Percentiles rank a stretch among this genome's conserved stretches.
Evolutionary conservation across 169 alveolate genomes (phyloP).

Genomic region (Plasmodium gonderi): DNA sequence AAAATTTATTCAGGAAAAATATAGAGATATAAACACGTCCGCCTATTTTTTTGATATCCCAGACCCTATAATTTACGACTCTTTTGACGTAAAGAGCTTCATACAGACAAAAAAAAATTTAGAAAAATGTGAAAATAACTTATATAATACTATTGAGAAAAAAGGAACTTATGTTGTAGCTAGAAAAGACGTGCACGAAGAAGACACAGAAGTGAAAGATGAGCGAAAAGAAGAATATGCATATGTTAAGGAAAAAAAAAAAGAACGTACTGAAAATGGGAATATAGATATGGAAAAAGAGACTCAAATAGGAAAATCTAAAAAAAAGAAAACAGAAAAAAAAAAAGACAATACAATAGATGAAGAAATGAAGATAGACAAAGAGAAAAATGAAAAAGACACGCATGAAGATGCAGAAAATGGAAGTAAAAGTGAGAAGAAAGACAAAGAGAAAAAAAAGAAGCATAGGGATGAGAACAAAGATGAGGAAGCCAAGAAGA

Average conservation of each 20-base stretch:
- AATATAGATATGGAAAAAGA: conserved; percentile 1
- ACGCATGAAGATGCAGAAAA: not conserved
- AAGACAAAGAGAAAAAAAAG: not conserved
- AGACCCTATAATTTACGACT: conserved; percentile 1
- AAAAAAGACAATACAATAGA: not conserved
- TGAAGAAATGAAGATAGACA: not conserved
- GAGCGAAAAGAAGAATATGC: not conserved
- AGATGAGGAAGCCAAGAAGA: not conserved
- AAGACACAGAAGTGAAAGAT: not conserved
- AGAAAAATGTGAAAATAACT: conserved; percentile 21
- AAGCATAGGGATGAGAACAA: not conserved
- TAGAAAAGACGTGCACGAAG: not conserved
- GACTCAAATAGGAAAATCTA: not conserved
- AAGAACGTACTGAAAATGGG: not conserved
- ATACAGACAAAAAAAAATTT: conserved; percentile 13
- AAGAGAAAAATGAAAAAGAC: not conserved
- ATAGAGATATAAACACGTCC: conserved; percentile 35
- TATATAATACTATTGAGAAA: conserved; percentile 7
- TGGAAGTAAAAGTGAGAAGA: not conserved
- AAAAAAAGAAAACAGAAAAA: not conserved
- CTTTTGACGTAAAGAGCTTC: conserved; percentile 22
- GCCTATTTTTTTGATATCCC: conserved; percentile 69
- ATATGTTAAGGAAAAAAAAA: not conserved
- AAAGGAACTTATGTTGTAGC: not conserved
- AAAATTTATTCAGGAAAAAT: conserved; percentile 16